These are phyloP conservation scores for Oenanthe sinensis DNA, from an alignment of 129 eudicot genomes.

Conservation along the genomic window DNA sequence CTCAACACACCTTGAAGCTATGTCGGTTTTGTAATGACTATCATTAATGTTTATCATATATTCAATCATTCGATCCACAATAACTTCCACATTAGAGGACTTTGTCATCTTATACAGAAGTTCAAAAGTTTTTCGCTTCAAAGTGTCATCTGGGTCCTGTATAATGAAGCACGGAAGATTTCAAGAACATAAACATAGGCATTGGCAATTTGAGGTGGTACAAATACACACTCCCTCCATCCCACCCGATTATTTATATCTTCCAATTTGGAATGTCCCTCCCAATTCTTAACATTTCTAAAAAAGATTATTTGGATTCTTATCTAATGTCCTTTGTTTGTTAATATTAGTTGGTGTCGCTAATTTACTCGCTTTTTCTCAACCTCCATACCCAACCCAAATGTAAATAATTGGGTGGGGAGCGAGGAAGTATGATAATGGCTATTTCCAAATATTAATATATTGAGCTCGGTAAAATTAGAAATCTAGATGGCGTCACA, in stretches of 20 bases:
- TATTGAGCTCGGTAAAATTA: neutral
- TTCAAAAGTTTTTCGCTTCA: constrained; percentile 96
- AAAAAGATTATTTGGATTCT: neutral
- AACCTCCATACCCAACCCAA: neutral
- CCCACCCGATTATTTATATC: neutral
- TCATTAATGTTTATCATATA: constrained; percentile 96
- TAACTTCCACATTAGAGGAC: constrained; percentile 96
- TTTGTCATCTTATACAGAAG: constrained; percentile 91
- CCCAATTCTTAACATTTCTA: neutral
- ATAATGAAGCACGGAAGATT: constrained; percentile 14
- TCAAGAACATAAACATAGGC: constrained; percentile 1
- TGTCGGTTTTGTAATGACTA: constrained; percentile 92
- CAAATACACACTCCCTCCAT: neutral
- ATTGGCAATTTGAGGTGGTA: neutral
- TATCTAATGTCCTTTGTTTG: neutral
- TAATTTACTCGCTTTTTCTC: neutral
- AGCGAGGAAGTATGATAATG: neutral
- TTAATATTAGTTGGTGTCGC: neutral
- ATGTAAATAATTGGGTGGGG: neutral
- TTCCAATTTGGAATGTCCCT: neutral
- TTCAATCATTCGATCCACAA: constrained; percentile 97
- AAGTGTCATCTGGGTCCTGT: constrained; percentile 99
- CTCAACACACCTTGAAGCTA: constrained; percentile 97
- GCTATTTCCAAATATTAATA: neutral
- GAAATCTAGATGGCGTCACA: neutral